These are phyloP conservation scores for Triticum dicoccoides DNA, from an alignment of 176 grass and related monocot species.

Conservation along the genomic window DNA sequence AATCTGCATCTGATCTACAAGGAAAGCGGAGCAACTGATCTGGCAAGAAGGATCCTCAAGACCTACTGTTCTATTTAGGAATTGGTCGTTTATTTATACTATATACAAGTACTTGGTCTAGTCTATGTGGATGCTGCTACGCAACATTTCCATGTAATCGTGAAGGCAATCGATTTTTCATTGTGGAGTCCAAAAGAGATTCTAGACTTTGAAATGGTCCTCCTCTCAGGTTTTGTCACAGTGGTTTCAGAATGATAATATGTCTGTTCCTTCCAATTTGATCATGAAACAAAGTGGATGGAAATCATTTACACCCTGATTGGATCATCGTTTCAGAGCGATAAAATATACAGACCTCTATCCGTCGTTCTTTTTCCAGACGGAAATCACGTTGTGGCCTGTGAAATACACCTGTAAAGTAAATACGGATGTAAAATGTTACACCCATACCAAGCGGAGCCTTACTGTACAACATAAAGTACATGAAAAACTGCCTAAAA, in stretches of 20 bases:
- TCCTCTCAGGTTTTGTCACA: neutral
- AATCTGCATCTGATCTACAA: slow-evolving; percentile 97
- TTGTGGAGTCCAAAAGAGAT: neutral
- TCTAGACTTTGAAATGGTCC: neutral
- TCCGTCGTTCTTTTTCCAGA: no score
- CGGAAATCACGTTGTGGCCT: no score
- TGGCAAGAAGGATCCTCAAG: slow-evolving; percentile 78
- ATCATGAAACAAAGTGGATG: neutral
- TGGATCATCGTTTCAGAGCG: no score
- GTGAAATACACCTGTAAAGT: no score
- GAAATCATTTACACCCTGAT: neutral
- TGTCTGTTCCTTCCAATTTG: neutral
- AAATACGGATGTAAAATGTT: no score
- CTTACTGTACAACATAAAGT: neutral
- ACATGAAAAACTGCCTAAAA: neutral
- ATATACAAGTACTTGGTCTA: neutral
- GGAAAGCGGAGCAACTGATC: slow-evolving; percentile 84
- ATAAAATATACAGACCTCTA: no score
- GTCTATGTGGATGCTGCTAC: neutral
- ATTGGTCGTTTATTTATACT: neutral
- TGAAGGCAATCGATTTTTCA: neutral
- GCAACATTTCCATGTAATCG: neutral
- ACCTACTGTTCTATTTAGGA: slow-evolving; percentile 72
- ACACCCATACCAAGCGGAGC: no score
- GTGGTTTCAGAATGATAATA: neutral